Conservation (phyloP, 176 grass and related monocot species). For the Neostapfia colusana region DNA sequence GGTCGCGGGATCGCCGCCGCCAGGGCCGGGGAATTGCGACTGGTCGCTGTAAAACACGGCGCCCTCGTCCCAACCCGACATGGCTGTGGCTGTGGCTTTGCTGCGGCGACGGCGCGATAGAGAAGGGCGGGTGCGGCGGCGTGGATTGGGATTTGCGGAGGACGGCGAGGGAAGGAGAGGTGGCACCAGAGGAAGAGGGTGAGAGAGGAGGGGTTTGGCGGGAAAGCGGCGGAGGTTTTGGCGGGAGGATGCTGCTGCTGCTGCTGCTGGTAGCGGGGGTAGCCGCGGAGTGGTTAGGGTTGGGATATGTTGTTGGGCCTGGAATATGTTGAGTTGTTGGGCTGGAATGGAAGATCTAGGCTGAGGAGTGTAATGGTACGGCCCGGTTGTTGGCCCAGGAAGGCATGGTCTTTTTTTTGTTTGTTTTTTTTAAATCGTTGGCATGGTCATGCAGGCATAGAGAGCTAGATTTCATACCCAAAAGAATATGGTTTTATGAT, state of each 20-base stretch:
- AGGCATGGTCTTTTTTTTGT: no score
- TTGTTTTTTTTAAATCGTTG: no score
- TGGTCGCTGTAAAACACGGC: slow-evolving; percentile 99
- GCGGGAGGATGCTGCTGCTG: slow-evolving; percentile 38
- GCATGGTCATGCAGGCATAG: no score
- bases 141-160: not conserved
- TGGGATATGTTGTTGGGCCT: not conserved
- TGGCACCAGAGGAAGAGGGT: slow-evolving; percentile 36
- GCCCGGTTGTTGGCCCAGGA: no score
- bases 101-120: not conserved
- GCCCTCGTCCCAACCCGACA: slow-evolving; percentile 99
- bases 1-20: slow-evolving; percentile 62
- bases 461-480: no score
- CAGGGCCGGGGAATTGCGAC: slow-evolving; percentile 74
- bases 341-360: not conserved
- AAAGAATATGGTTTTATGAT: no score
- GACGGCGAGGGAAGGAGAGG: not conserved
- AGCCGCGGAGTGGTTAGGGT: not conserved
- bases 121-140: not conserved
- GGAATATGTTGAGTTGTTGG: not conserved
- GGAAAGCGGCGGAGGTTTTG: slow-evolving; percentile 55
- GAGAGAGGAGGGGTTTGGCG: slow-evolving; percentile 58
- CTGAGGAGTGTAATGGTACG: no score
- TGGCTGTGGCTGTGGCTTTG: slow-evolving; percentile 3
- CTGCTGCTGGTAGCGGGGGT: no score